Evolutionary conservation across 2,329 filamentous ascomycete genomes (phyloP), one percentile per base, ranked within the genome.

Genomic region (Aspergillus niger): DNA sequence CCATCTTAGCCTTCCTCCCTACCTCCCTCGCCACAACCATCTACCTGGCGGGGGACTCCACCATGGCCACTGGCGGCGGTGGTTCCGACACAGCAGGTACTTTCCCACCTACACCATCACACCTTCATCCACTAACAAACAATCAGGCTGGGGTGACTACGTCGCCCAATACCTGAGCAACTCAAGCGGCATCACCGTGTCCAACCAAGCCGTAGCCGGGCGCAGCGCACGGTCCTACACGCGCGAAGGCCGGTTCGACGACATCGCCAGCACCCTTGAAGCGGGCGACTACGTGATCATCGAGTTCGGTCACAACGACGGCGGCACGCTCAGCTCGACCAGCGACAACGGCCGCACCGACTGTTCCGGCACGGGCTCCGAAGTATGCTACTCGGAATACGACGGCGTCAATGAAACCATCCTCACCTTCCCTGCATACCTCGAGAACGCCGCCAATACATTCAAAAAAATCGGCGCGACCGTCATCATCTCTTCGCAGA

Each of bases 221-320:
- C 85, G 88, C 53, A 87, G 84, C 26, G 87, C 88, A 1, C 83
- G 88, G 50, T 89, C 86, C 22, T 91, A 82, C 75, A 88, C 83
- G 1, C 82, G 85, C 51, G 88, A 91, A 75, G 85, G 84, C 8
- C 85, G 85, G 13, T 91, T 91, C 76, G 74, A 80, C 15, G 79
- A 79, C 0, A 83, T 91, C 55, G 81, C 83, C 50, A 74, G 80
- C 32, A 68, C 79, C 2, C 78, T 90, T 24, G 65, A 82, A 69
- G 58, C 79, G 1, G 86, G 85, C 32, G 88, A 91, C 73, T 87
- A 85, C 73, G 87, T 90, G 1, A 79, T 90, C 56, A 89, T 91
- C 56, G 88, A 90, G 67, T 89, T 91, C 67, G 88, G 89, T 0
- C 88, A 91, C 78, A 91, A 91, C 67, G 89, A 91, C 65, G 88